These are phyloP conservation scores for Cocos nucifera DNA, from an alignment of 176 grass and related monocot genomes.

Conservation along the genomic window DNA sequence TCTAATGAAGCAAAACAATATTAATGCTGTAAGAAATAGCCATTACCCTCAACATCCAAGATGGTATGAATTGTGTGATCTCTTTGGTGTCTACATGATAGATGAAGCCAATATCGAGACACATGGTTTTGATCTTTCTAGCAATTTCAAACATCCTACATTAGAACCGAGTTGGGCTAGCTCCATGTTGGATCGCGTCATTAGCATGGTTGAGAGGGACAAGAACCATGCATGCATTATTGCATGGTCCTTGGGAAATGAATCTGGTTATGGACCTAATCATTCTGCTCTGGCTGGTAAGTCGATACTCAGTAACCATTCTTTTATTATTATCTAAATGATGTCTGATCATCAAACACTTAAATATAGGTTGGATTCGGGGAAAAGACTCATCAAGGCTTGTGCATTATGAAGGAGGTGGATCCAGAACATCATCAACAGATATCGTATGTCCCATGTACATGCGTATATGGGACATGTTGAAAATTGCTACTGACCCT, in stretches of 20 bases:
- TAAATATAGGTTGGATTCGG: slow-evolving; percentile 71
- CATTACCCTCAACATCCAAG: slow-evolving; percentile 95
- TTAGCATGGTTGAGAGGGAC: slow-evolving; percentile 93
- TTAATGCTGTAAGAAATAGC: slow-evolving; percentile 92
- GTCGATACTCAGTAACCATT: not conserved
- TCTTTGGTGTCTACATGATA: slow-evolving; percentile 88
- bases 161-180: slow-evolving; percentile 63
- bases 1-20: slow-evolving; percentile 97
- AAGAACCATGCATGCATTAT: slow-evolving; percentile 97
- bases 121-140: slow-evolving; percentile 76
- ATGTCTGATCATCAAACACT: slow-evolving; percentile 18
- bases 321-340: slow-evolving; percentile 11
- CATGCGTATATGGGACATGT: slow-evolving; percentile 95
- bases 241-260: slow-evolving; percentile 92
- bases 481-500: slow-evolving; percentile 71
- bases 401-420: slow-evolving; percentile 90
- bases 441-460: slow-evolving; percentile 98
- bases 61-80: slow-evolving; percentile 91
- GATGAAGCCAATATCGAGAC: slow-evolving; percentile 98
- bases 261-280: slow-evolving; percentile 80
- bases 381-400: slow-evolving; percentile 70
- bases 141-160: slow-evolving; percentile 82
- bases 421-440: slow-evolving; percentile 83
- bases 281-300: slow-evolving; percentile 89
- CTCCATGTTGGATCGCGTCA: slow-evolving; percentile 84